Conservation (phyloP, 768 basidiomycete species). For the Auriscalpium microsporum region DNA sequence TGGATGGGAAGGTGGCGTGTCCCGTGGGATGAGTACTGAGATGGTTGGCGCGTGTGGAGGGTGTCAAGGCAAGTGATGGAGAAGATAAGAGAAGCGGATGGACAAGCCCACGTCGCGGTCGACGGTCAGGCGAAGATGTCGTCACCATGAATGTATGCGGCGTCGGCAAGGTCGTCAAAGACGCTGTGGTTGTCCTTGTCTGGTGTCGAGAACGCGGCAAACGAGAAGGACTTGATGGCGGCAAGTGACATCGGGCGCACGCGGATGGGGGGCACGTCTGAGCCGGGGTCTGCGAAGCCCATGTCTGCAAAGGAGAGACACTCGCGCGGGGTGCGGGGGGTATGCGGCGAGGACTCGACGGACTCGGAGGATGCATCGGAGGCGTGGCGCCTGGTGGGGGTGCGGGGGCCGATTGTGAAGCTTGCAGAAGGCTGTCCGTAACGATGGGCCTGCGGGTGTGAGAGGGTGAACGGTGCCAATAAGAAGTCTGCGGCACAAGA, state of each 20-base stretch:
- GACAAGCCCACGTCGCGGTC: background rate
- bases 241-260: conserved; percentile 4
- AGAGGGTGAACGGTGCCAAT: background rate
- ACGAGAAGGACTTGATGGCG: background rate
- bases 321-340: conserved; percentile 13
- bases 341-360: conserved; percentile 13
- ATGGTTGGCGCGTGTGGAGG: conserved; percentile 2
- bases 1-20: background rate
- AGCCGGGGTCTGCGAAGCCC: conserved; percentile 14
- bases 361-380: conserved; percentile 7
- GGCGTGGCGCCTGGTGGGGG: conserved; percentile 20
- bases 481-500: background rate
- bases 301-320: conserved; percentile 9
- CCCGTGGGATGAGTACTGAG: background rate
- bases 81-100: background rate
- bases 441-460: background rate
- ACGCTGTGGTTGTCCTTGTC: background rate
- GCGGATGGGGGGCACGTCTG: conserved; percentile 5
- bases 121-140: conserved; percentile 15
- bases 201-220: background rate
- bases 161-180: background rate
- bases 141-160: conserved; percentile 8
- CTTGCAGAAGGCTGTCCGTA: background rate
- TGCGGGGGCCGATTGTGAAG: conserved; percentile 17
- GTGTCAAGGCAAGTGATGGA: background rate